phyloP scores from a whole-genome alignment of 2,329 filamentous ascomycete genomes.

The Colletotrichum sp. region DNA sequence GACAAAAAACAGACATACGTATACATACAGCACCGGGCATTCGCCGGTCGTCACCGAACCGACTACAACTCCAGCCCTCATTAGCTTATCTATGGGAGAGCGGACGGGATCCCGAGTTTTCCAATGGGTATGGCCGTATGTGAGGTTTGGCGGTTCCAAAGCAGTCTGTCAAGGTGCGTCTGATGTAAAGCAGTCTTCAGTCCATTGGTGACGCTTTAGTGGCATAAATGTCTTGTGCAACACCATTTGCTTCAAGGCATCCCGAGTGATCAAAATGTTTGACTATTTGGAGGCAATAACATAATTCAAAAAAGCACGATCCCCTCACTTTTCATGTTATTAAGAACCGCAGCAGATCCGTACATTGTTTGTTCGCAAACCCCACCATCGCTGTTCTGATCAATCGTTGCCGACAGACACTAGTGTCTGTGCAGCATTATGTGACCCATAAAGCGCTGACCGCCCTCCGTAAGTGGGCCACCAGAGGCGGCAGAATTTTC shows the following conservation, averaged over 20 bases:
- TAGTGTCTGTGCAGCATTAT: not conserved
- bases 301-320: not conserved
- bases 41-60: not conserved
- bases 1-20: not conserved
- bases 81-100: not conserved
- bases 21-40: not conserved
- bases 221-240: not conserved
- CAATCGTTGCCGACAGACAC: not conserved
- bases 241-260: not conserved
- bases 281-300: not conserved
- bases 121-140: not conserved
- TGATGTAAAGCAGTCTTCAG: not conserved
- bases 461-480: not conserved
- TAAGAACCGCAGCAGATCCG: not conserved
- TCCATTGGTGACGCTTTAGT: not conserved
- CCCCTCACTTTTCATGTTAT: not conserved
- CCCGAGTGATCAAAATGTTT: not conserved
- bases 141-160: rapidly evolving
- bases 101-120: not conserved
- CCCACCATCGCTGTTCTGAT: not conserved
- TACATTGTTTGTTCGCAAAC: not conserved
- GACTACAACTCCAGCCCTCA: not conserved
- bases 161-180: not conserved
- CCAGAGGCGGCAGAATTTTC: constrained; percentile 18
- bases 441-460: not conserved